These are phyloP conservation scores for Solanum chmielewskii DNA, from an alignment of 257 asterid species.

Conservation along the genomic window DNA sequence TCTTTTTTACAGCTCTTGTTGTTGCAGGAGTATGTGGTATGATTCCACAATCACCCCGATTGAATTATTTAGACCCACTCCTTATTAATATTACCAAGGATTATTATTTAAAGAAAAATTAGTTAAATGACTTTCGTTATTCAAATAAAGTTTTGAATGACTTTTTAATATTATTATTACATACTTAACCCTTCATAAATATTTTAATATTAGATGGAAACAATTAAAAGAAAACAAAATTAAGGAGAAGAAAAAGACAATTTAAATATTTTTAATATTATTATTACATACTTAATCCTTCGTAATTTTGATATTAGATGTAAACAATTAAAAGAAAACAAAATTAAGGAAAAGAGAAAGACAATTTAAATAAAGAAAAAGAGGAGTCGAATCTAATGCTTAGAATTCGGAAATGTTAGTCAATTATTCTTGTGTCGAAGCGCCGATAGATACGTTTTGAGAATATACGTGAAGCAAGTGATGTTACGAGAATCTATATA, in stretches of 20 bases:
- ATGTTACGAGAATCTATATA: not conserved
- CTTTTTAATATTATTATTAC: not conserved
- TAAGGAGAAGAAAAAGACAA: not conserved
- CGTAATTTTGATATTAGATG: not conserved
- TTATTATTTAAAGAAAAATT: not conserved
- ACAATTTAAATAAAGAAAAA: not conserved
- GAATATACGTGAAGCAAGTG: not conserved
- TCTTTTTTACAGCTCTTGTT: not conserved
- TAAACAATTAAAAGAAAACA: not conserved
- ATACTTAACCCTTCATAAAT: not conserved
- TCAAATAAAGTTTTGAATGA: not conserved
- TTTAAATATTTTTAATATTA: not conserved
- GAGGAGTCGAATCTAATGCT: not conserved
- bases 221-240: not conserved
- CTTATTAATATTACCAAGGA: not conserved
- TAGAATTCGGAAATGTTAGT: not conserved
- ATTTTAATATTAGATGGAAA: not conserved
- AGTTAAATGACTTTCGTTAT: not conserved
- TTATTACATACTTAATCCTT: not conserved
- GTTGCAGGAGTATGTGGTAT: no score
- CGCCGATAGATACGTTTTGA: not conserved
- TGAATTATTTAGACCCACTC: not conserved
- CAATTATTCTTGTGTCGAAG: not conserved
- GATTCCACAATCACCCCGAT: not conserved
- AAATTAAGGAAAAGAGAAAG: not conserved